Evolutionary conservation across 2,329 filamentous ascomycete species (phyloP).

Genomic region (Aureobasidium sp.): DNA sequence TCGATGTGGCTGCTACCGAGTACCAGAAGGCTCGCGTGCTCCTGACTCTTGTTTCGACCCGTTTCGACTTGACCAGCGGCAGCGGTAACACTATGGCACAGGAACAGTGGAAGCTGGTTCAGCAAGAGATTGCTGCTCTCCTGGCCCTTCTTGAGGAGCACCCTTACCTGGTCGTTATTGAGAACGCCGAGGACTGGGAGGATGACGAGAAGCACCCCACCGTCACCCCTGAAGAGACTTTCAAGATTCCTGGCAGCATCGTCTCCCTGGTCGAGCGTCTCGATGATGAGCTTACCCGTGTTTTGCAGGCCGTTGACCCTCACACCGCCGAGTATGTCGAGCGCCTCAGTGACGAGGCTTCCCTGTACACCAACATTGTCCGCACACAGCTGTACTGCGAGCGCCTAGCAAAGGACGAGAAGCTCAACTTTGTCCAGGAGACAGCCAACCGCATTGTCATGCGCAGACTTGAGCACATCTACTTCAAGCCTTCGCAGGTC

Average conservation of each 20-base stretch:
- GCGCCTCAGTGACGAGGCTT: conserved; percentile 79
- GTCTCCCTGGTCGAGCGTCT: conserved; percentile 92
- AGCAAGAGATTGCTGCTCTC: conserved; percentile 73
- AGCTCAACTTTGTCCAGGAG: conserved; percentile 71
- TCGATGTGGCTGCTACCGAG: conserved; percentile 78
- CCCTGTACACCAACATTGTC: conserved; percentile 87
- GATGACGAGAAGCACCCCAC: conserved; percentile 90
- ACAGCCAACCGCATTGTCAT: conserved; percentile 88
- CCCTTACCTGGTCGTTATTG: conserved; percentile 74
- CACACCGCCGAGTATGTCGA: conserved; percentile 99
- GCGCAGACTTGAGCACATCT: conserved; percentile 90
- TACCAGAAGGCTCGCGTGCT: conserved; percentile 94
- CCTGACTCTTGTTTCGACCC: conserved; percentile 80
- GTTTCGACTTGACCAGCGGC: conserved; percentile 85
- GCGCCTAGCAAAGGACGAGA: conserved; percentile 59
- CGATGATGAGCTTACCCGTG: conserved; percentile 93
- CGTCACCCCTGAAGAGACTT: conserved; percentile 64
- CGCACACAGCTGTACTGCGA: conserved; percentile 85
- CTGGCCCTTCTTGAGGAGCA: conserved; percentile 72
- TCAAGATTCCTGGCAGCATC: conserved; percentile 88
- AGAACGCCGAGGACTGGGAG: conserved; percentile 96
- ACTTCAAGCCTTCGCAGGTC: conserved; percentile 97
- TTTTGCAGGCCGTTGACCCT: conserved; percentile 94
- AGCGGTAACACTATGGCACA: conserved; percentile 77
- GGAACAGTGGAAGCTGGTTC: conserved; percentile 93